A percentile compares a stretch with the other conserved stretches of the same genome.
Conservation (phyloP, 1,139 yeast genomes). For the Magnusiomyces tetraspermus region DNA sequence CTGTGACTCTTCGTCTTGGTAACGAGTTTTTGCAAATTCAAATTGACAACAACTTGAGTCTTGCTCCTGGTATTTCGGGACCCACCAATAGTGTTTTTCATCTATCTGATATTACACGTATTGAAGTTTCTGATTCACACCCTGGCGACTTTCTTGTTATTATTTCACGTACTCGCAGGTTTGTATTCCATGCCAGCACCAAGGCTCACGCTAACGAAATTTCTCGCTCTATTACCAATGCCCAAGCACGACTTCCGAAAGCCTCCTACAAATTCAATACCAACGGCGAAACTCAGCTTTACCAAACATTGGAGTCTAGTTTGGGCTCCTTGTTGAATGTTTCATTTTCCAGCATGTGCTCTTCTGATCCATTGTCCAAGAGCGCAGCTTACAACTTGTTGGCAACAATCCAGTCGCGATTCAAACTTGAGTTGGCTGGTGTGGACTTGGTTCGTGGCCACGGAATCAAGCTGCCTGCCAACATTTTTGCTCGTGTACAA, state of each 20-base stretch:
- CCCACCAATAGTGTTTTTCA: constrained; percentile 21
- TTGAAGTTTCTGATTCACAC: constrained; percentile 39
- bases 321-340: constrained; percentile 42
- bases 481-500: constrained; percentile 55
- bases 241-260: constrained; percentile 19
- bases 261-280: background rate
- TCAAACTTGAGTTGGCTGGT: constrained; percentile 53
- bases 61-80: constrained; percentile 29
- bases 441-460: constrained; percentile 44
- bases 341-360: constrained; percentile 58
- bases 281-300: constrained; percentile 4
- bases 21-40: constrained; percentile 54
- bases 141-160: constrained; percentile 52
- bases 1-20: constrained; percentile 57
- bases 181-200: constrained; percentile 12
- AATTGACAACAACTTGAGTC: constrained; percentile 43
- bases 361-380: constrained; percentile 50
- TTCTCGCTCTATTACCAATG: constrained; percentile 22
- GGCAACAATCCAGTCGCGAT: constrained; percentile 53
- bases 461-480: constrained; percentile 64
- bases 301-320: constrained; percentile 6
- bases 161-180: constrained; percentile 14
- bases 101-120: constrained; percentile 37
- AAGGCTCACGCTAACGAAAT: constrained; percentile 20
- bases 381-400: constrained; percentile 55